A percentile compares a stretch with the other conserved stretches of the same genome.
Conservation (phyloP, 768 basidiomycete species). For the Russula griseocarnosa region DNA sequence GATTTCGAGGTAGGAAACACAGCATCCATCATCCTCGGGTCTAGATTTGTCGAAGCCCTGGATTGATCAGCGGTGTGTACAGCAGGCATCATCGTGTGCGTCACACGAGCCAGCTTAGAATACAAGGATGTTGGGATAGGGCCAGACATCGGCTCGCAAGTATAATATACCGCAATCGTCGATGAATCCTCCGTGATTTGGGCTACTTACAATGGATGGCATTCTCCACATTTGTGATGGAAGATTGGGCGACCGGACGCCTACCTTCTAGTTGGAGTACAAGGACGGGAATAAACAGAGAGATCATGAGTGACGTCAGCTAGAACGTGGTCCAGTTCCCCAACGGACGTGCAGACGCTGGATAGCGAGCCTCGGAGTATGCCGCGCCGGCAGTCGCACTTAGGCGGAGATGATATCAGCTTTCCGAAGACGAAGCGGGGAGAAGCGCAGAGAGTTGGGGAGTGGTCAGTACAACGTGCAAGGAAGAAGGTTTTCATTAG, state of each 20-base stretch:
- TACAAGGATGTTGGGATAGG: not conserved
- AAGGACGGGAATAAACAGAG: not conserved
- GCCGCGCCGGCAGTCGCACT: constrained; percentile 19
- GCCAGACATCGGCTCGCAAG: not conserved
- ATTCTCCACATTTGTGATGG: constrained; percentile 7
- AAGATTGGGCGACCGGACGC: not conserved
- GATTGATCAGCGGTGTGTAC: constrained; percentile 4
- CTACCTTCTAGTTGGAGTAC: constrained; percentile 8
- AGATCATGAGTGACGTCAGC: constrained; percentile 21
- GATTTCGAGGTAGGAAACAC: constrained; percentile 12
- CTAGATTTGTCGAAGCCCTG: not conserved
- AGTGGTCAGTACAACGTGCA: constrained; percentile 23
- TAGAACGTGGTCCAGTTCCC: constrained; percentile 20
- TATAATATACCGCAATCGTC: not conserved
- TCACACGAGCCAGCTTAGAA: not conserved
- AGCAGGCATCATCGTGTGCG: not conserved
- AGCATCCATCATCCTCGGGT: not conserved
- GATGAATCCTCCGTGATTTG: not conserved
- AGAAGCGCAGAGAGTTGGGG: constrained; percentile 3
- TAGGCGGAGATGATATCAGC: constrained; percentile 25
- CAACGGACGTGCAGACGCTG: constrained; percentile 7
- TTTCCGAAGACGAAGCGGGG: constrained; percentile 20
- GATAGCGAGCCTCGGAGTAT: constrained; percentile 3
- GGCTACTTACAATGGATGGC: not conserved
- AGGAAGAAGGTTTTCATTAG: constrained; percentile 18